These are phyloP conservation scores for Malus domestica DNA, from an alignment of 306 rosid species.

Conservation along the genomic window ASM211411v1 NC_041794.1:34439001-34439500, in stretches of 20 bases:
- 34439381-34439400: neutral
- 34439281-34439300: neutral
- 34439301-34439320: constrained; percentile 10
- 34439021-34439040: constrained; percentile 55
- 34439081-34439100: constrained; percentile 73
- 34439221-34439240: constrained; percentile 85
- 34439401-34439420: neutral
- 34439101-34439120: constrained; percentile 59
- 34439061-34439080: constrained; percentile 95
- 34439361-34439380: neutral
- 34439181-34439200: constrained; percentile 57
- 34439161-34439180: constrained; percentile 4
- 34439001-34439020: constrained; percentile 66
- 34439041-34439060: constrained; percentile 91
- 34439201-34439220: constrained; percentile 92
- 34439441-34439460: neutral
- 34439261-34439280: constrained; percentile 46
- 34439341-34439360: neutral
- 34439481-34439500: neutral
- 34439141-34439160: neutral
- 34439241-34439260: constrained; percentile 74
- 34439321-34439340: constrained; percentile 9
- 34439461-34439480: neutral
- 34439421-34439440: neutral
- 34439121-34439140: neutral